Evolutionary conservation across 78 protist genomes (phyloP), one percentile per base, ranked within the genome.

Genomic region (Pigoraptor vietnamica): DNA sequence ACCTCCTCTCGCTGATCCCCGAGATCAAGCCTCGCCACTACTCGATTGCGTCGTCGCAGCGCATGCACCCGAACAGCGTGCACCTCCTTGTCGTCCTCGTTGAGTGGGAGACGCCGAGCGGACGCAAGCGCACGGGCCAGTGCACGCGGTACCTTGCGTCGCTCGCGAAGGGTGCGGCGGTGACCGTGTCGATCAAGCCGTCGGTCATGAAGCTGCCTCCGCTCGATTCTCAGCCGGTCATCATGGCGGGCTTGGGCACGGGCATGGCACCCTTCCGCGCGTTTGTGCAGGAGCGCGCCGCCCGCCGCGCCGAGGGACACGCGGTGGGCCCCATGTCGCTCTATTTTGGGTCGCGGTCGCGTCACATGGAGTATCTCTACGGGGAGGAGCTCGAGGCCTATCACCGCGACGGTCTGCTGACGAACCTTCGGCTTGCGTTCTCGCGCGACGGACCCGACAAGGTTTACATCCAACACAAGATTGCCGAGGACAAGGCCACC

Each of bases 201-300:
- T 88, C 94, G 23, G 92, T 86, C 37, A 91, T 95, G 93, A 79
- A 33, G 67, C 87, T 91, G 36, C 97, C 95, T 21, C 84, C 94
- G 25, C 56, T 86, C 33, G 86, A n/a, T 1, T 1, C 6, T 14
- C 79, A 2, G 37, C 96, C 97, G 10, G 24, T 94, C 40, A 55
- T 94, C 37, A 88, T 87, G 93, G 79, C 90, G 14, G 95, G 96
- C 35, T 91, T 94, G 34, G 98, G 98, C 55, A 93, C 98, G 10
- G 98, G 98, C 29, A 39, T 96, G 81, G 98, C 98, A 0, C 96
- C 96, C 33, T 88, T 94, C 86, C 93, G 96, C 33, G 95, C 95
- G 40, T 84, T 95, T 32, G 0, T 94, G 23, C 95, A 96, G 90
- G 95, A 91, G 89, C 88, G 93, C 29, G 9, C 23, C 24, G 1